A percentile compares a stretch with the other conserved stretches of the same genome.
phyloP scores from a whole-genome alignment of 1,284 basidiomycete species.

The Pascua guehoae region DNA sequence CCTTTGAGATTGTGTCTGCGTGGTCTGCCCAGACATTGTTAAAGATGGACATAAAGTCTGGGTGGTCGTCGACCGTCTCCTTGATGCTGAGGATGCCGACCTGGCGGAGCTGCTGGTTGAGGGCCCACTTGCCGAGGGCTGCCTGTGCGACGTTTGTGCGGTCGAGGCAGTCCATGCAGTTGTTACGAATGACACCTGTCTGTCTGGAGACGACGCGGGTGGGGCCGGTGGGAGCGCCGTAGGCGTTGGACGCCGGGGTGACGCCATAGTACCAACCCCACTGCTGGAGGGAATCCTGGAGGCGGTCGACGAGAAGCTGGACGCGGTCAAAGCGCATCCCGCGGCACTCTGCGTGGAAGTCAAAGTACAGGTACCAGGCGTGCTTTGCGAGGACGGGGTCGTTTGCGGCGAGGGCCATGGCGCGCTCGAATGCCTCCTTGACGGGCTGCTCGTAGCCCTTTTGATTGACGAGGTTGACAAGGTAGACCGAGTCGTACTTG shows the following conservation, averaged over 20 bases:
- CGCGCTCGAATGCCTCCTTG: slow-evolving; percentile 90
- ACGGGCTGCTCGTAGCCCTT: slow-evolving; percentile 92
- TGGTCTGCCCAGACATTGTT: slow-evolving; percentile 98
- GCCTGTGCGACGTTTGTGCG: slow-evolving; percentile 96
- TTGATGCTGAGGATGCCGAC: slow-evolving; percentile 66
- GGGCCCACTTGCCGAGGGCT: slow-evolving; percentile 75
- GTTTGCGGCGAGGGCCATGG: slow-evolving; percentile 52
- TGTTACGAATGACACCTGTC: slow-evolving; percentile 51
- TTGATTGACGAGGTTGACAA: slow-evolving; percentile 94
- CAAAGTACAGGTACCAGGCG: slow-evolving; percentile 91
- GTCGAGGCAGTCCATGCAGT: slow-evolving; percentile 88
- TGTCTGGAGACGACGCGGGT: slow-evolving; percentile 35
- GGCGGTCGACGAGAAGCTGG: slow-evolving; percentile 70
- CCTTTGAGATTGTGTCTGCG: slow-evolving; percentile 83
- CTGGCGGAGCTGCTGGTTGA: slow-evolving; percentile 73
- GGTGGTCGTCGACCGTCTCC: slow-evolving; percentile 72
- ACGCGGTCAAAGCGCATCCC: slow-evolving; percentile 95
- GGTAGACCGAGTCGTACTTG: slow-evolving; percentile 72
- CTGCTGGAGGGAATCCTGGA: slow-evolving; percentile 68
- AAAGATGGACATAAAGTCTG: slow-evolving; percentile 74
- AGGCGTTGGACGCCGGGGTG: slow-evolving; percentile 15
- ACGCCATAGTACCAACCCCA: slow-evolving; percentile 59
- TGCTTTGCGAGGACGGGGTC: slow-evolving; percentile 38
- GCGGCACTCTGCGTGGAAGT: slow-evolving; percentile 96
- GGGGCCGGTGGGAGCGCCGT: slow-evolving; percentile 13